Conservation (phyloP, 1,284 basidiomycete genomes). For the Moniliella sp. region DNA sequence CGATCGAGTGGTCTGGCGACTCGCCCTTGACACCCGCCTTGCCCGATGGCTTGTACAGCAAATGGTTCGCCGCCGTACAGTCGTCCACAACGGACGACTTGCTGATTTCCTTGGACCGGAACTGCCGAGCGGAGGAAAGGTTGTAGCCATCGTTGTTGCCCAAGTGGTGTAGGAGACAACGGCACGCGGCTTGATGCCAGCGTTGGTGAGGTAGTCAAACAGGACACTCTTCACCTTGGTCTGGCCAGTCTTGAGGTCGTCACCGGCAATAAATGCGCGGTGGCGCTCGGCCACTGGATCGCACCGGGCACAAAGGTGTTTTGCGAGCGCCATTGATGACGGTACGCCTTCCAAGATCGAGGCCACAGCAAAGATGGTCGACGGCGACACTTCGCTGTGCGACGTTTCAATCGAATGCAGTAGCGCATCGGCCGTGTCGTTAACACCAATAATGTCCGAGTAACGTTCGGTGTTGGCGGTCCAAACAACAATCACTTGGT, state of each 20-base stretch:
- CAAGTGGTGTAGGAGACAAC: conserved; percentile 92
- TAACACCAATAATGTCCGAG: conserved; percentile 80
- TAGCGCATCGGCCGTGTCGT: conserved; percentile 78
- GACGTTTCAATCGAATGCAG: conserved; percentile 60
- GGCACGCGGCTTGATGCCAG: conserved; percentile 89
- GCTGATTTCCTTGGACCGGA: conserved; percentile 72
- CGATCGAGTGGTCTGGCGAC: conserved; percentile 89
- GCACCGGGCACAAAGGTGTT: conserved; percentile 96
- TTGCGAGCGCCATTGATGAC: conserved; percentile 97
- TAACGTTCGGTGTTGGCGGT: conserved; percentile 97
- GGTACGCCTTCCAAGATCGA: conserved; percentile 83
- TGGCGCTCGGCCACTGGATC: conserved; percentile 70
- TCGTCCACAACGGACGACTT: conserved; percentile 87
- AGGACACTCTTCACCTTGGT: conserved; percentile 55
- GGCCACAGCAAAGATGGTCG: conserved; percentile 81
- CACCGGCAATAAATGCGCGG: conserved; percentile 82
- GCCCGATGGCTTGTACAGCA: conserved; percentile 57
- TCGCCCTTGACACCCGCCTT: conserved; percentile 47
- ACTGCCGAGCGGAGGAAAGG: conserved; percentile 68
- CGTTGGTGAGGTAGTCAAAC: conserved; percentile 93
- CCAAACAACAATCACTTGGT: conserved; percentile 71
- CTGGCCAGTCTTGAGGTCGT: conserved; percentile 63
- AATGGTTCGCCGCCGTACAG: conserved; percentile 47
- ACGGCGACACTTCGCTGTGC: conserved; percentile 80
- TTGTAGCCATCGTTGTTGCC: conserved; percentile 95